Percentiles rank a stretch among this genome's conserved stretches.
phyloP scores from a whole-genome alignment of 805 yeast species.

The Ogataea ganodermae region DNA sequence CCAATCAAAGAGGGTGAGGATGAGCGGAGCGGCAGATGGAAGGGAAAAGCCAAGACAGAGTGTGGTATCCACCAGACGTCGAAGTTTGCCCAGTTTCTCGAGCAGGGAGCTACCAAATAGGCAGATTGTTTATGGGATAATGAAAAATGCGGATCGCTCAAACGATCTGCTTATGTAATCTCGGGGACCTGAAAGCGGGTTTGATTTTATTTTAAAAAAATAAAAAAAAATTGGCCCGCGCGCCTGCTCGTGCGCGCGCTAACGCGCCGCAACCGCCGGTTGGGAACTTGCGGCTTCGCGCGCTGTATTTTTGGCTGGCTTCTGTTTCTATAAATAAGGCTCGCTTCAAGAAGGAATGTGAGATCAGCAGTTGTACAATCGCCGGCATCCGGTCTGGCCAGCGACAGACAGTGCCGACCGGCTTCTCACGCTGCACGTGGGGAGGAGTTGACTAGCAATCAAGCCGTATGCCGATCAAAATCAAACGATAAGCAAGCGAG shows the following conservation, averaged over 20 bases:
- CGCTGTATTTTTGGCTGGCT: neutral
- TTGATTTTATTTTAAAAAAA: no score
- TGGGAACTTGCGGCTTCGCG: neutral
- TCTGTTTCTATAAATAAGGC: conserved; percentile 5
- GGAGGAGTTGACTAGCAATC: neutral
- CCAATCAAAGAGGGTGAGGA: conserved; percentile 93
- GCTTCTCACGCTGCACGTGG: neutral
- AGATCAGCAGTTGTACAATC: neutral
- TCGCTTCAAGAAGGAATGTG: neutral
- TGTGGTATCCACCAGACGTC: conserved; percentile 91
- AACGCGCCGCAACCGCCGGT: no score
- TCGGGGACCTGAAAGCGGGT: no score
- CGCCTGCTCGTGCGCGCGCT: no score
- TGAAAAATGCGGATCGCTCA: neutral
- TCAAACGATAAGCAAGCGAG: neutral
- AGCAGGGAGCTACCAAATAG: conserved; percentile 19
- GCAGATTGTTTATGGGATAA: neutral
- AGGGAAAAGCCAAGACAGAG: conserved; percentile 87
- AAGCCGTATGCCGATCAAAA: neutral
- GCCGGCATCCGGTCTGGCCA: no score
- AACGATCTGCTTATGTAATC: neutral
- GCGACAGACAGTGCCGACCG: neutral
- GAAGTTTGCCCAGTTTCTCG: conserved; percentile 64
- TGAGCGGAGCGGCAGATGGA: conserved; percentile 97
- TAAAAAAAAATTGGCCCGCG: neutral